Base-by-base conservation (phyloP, 345 rosid genomes). In the Gossypium turneri region DNA sequence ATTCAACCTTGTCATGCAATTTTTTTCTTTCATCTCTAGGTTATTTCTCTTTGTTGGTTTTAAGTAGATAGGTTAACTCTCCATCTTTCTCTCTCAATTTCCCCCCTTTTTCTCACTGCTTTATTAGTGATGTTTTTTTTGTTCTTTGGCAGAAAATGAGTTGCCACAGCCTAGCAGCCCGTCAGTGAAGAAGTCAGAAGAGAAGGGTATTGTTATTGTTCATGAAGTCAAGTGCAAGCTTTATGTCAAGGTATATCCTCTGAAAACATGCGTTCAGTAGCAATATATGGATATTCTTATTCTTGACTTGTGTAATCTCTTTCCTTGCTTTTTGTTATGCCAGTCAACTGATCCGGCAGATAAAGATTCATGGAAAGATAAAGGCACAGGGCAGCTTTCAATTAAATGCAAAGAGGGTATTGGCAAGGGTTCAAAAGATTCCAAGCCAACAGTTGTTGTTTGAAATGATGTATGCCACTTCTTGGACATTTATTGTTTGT, bases 211-310 rank as follows among this genome's bases (percentile, higher is more conserved):
- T 70, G 74, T 85, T 70, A 83, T 88, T 41, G 93, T 91, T 77
- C 98, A 95, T 85, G 97, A 95, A 82, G 93, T 93, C 75, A 95
- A 95, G 81, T 93, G 98, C 89, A 95, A 95, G 81, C 89, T 95
- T 73, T 95, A 93, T 81, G 90, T 95, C 20, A 93, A 91, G 96
- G 97, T 91, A 84, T 66, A 12, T 82, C 2, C 50, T 45, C 13
- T 4, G 66, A 61, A 60, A 80, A 22, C 59, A 51, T 29, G 55
- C 67, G 15, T 3, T 52, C 38, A 25, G 11, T 65, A 44, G 17
- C 51, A 20, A 64, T 12, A 22, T 67, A n/a, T 64, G 51, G 50
- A 10, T 64, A 34, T 8, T 56, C 15, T 13, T 20, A 22, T 27
- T 20, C 61, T 56, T 56, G 29, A 57, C 29, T 11, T 22, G 56